Percentiles rank a stretch among this genome's conserved stretches.
These are phyloP conservation scores for Debaryomyces sp. DNA, from an alignment of 1,139 yeast species.

Conservation along the genomic window DNA sequence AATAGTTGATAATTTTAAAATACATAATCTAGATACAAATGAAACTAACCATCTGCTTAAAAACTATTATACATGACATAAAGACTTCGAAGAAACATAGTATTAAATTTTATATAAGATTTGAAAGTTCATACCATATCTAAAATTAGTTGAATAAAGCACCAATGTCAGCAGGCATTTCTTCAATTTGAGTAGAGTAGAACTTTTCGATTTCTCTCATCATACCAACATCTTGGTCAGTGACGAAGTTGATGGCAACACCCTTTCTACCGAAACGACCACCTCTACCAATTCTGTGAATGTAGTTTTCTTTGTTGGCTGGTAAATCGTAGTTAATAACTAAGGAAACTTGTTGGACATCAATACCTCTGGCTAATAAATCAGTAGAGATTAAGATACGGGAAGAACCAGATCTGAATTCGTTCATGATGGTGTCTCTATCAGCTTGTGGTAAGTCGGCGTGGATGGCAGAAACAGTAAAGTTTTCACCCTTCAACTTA, in stretches of 20 bases:
- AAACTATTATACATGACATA: neutral
- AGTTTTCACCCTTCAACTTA: conserved; percentile 81
- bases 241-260: conserved; percentile 98
- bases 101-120: conserved; percentile 6
- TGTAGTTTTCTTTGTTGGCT: conserved; percentile 95
- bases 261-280: conserved; percentile 99
- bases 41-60: neutral
- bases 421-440: conserved; percentile 98
- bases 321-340: conserved; percentile 99
- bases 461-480: conserved; percentile 97
- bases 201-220: conserved; percentile 97
- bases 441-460: conserved; percentile 97
- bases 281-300: conserved; percentile 99
- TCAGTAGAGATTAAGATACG: conserved; percentile 97
- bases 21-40: neutral
- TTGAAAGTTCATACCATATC: conserved; percentile 1
- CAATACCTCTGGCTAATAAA: conserved; percentile 99
- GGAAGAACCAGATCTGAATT: conserved; percentile 97
- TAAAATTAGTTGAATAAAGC: conserved; percentile 61
- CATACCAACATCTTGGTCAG: conserved; percentile 86
- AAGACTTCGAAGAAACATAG: conserved; percentile 2
- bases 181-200: conserved; percentile 97
- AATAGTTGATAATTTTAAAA: neutral
- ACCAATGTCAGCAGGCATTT: conserved; percentile 95
- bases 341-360: conserved; percentile 97